Base-by-base conservation (phyloP, 2,329 filamentous ascomycete genomes). In the Leptoxyphium fumago region DNA sequence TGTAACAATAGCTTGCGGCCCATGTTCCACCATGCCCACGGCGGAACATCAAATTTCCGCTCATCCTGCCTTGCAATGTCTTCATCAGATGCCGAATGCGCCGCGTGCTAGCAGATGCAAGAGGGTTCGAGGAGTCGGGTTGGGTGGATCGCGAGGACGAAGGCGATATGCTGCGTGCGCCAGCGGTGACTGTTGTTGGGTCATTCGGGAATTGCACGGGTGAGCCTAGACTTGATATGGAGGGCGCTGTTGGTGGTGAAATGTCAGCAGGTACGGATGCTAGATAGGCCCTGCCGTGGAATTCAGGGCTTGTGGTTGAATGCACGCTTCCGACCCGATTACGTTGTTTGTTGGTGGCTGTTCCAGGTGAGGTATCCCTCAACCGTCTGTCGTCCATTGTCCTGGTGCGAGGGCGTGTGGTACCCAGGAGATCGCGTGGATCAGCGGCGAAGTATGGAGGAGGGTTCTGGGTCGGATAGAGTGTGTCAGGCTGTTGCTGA, bases 61-160 rank as follows among this genome's bases (percentile, higher is more conserved):
- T 79, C 84, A 89, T 91, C 51, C 79, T 75, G 26, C 85, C 84
- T 55, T 80, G 82, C 6, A 86, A 67, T 18, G 74, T 79, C 60
- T 80, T 84, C 83, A 91, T 89, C 47, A 91, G 64, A 53, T 77
- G 71, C 43, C 87, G 66, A 21, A 89, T 73, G 56, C 78, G 82
- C 52, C 80, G 80, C 34, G 81, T 77, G 61, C 87, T 80, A 15
- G 75, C 72, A 32, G 53, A 65, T 52, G 45, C 66, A 53, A 57
- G 59, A 48, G 30, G 46, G 4, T 53, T 53, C n/a, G 55, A 48
- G 26, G 53, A 54, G 34, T 55, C 50, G n/a, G 48, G 47, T n/a
- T 55, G 56, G 36, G 50, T 47, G 7, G 55, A 51, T 13, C 32
- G 32, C 15, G 32, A 36, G 5, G 55, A 57, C n/a, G 54, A 45